These are phyloP conservation scores for Immersiella caudata DNA, from an alignment of 495 filamentous ascomycete species.

Conservation along the genomic window DNA sequence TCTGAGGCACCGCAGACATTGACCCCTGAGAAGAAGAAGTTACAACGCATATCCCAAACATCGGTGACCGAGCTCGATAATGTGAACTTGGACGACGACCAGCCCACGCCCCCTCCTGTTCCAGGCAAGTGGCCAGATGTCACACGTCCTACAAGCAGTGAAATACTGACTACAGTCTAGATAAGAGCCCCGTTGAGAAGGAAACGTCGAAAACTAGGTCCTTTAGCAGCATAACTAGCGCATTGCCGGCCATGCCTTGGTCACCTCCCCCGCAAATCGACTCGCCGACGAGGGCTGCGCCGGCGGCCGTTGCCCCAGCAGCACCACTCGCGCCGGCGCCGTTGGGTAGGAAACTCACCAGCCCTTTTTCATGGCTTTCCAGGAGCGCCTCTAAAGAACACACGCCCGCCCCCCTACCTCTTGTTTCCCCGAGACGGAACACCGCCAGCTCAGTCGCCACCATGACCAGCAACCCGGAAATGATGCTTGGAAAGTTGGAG, in stretches of 20 bases:
- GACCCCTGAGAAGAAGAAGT: slow-evolving; percentile 40
- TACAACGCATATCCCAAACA: slow-evolving; percentile 64
- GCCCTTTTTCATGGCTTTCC: slow-evolving; percentile 87
- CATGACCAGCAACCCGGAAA: slow-evolving; percentile 71
- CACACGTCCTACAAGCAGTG: slow-evolving; percentile 22
- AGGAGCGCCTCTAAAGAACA: slow-evolving; percentile 67
- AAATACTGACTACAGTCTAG: slow-evolving; percentile 27
- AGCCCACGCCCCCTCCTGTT: slow-evolving; percentile 16
- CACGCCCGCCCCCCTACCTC: slow-evolving; percentile 55
- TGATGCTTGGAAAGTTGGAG: slow-evolving; percentile 70
- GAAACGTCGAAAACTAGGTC: slow-evolving; percentile 44
- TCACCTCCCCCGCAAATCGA: slow-evolving; percentile 46
- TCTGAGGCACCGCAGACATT: slow-evolving; percentile 24
- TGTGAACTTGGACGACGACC: slow-evolving; percentile 65
- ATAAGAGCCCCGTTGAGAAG: slow-evolving; percentile 32
- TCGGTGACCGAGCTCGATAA: slow-evolving; percentile 62
- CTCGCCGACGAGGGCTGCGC: slow-evolving; percentile 39
- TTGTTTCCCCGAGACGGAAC: slow-evolving; percentile 58
- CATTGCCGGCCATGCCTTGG: slow-evolving; percentile 60
- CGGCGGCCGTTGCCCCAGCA: slow-evolving; percentile 35
- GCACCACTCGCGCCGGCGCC: slow-evolving; percentile 47
- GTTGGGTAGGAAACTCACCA: slow-evolving; percentile 67
- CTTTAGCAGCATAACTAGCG: slow-evolving; percentile 50
- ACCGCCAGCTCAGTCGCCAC: slow-evolving; percentile 77
- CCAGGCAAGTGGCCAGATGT: slow-evolving; percentile 25